Conservation (phyloP, 2,329 filamentous ascomycete species). For the Alternaria panax region DNA sequence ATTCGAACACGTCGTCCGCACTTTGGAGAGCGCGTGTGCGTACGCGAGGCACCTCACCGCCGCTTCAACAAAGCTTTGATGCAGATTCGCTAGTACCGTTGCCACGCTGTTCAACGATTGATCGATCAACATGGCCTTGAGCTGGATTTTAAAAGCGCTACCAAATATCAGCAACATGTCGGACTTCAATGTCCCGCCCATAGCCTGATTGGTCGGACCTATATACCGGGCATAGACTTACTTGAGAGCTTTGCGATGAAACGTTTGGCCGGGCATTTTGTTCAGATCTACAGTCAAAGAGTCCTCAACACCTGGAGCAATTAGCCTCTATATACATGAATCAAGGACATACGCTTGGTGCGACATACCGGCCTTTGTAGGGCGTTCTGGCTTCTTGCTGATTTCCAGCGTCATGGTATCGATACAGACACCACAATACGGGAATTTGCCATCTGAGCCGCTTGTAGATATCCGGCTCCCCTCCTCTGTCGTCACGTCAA, state of each 20-base stretch:
- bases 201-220: constrained; percentile 11
- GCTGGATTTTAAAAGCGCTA: constrained; percentile 79
- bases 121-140: constrained; percentile 84
- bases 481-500: constrained; percentile 69
- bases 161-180: constrained; percentile 24
- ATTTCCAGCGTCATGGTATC: constrained; percentile 78
- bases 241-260: constrained; percentile 77
- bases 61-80: constrained; percentile 76
- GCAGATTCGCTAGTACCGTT: constrained; percentile 77
- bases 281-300: constrained; percentile 81
- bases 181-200: constrained; percentile 2
- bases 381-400: constrained; percentile 68
- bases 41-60: constrained; percentile 76
- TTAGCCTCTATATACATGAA: constrained; percentile 13
- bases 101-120: constrained; percentile 74
- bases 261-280: constrained; percentile 75
- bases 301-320: constrained; percentile 64
- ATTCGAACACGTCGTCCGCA: constrained; percentile 63
- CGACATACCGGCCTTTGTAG: constrained; percentile 57
- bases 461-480: constrained; percentile 38
- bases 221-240: constrained; percentile 53
- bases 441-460: constrained; percentile 67
- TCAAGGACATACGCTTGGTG: not conserved
- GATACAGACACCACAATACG: constrained; percentile 86
- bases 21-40: constrained; percentile 63